These are phyloP conservation scores for Backusella sp. DNA, from an alignment of 192 early-diverging fungal genomes.

Conservation along the genomic window DNA sequence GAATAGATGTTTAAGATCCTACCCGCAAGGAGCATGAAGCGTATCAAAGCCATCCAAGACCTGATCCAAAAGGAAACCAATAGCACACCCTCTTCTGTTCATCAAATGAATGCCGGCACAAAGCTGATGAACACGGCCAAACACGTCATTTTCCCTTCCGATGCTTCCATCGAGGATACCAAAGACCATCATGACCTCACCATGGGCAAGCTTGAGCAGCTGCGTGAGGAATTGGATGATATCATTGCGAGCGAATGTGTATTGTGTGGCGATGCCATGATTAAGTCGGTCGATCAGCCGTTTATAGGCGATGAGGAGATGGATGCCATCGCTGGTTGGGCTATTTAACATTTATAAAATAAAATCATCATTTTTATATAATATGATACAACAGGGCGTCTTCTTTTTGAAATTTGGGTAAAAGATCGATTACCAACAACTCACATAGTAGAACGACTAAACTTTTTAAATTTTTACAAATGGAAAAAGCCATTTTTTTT, in stretches of 20 bases:
- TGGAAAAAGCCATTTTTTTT: no score
- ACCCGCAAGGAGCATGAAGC: conserved; percentile 8
- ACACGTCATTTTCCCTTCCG: conserved; percentile 41
- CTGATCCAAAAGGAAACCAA: conserved; percentile 12
- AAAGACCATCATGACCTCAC: conserved; percentile 38
- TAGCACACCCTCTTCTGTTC: conserved; percentile 12
- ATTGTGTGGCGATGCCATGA: conserved; percentile 96
- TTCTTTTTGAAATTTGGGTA: no score
- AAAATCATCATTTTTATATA: neutral
- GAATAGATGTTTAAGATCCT: conserved; percentile 11
- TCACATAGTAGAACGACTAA: no score
- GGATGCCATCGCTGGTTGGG: conserved; percentile 58
- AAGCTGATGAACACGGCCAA: conserved; percentile 36
- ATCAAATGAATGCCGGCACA: conserved; percentile 19
- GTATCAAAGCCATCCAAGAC: conserved; percentile 5
- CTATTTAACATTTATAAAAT: conserved; percentile 40
- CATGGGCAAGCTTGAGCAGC: conserved; percentile 44
- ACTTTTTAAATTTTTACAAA: no score
- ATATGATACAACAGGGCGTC: no score
- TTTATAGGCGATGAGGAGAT: conserved; percentile 66
- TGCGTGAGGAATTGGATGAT: conserved; percentile 70
- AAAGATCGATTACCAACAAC: no score
- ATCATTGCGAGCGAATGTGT: conserved; percentile 86
- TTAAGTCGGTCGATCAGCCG: conserved; percentile 80
- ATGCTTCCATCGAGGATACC: conserved; percentile 5